A percentile compares a stretch with the other conserved stretches of the same genome.
Evolutionary conservation across 176 grass and related monocot species (phyloP).

Genomic region (Hordeum vulgare): MorexV3_pseudomolecules_assembly NC_058521.1:70260816-70261315

Average conservation of each 20-base stretch:
- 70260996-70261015: constrained; percentile 39
- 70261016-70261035: constrained; percentile 36
- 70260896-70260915: constrained; percentile 16
- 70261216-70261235: constrained; percentile 43
- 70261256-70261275: constrained; percentile 35
- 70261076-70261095: constrained; percentile 61
- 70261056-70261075: constrained; percentile 45
- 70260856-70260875: constrained; percentile 41
- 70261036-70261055: background rate
- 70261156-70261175: constrained; percentile 44
- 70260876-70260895: constrained; percentile 55
- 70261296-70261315: constrained; percentile 43
- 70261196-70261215: constrained; percentile 60
- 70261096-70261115: constrained; percentile 31
- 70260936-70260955: constrained; percentile 49
- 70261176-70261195: constrained; percentile 12
- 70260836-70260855: constrained; percentile 50
- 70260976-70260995: background rate
- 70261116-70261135: background rate
- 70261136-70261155: constrained; percentile 36
- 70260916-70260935: constrained; percentile 13
- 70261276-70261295: constrained; percentile 69
- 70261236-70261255: constrained; percentile 45
- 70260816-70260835: constrained; percentile 50
- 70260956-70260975: constrained; percentile 29